A percentile compares a stretch with the other conserved stretches of the same genome.
Evolutionary conservation across 1,139 yeast species (phyloP).

Genomic region (Geotrichum reessii): DNA sequence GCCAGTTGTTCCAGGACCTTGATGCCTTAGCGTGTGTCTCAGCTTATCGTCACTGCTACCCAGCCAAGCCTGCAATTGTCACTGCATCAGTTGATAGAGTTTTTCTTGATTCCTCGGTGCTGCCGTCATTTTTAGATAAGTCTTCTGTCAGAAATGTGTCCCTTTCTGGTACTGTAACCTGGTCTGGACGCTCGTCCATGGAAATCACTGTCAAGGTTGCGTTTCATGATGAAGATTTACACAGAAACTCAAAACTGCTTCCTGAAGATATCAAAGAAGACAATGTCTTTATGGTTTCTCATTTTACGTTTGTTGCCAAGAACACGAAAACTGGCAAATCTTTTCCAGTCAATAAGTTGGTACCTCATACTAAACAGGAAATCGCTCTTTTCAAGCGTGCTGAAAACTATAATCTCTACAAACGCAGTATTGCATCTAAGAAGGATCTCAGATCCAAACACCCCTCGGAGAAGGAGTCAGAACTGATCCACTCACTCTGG

Average conservation of each 20-base stretch:
- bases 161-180: background rate
- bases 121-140: background rate
- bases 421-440: background rate
- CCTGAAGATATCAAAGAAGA: background rate
- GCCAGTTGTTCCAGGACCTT: conserved; percentile 51
- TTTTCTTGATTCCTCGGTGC: background rate
- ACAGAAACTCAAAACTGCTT: background rate
- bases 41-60: conserved; percentile 77
- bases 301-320: conserved; percentile 4
- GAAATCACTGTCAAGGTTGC: conserved; percentile 2
- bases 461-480: background rate
- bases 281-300: background rate
- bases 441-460: background rate
- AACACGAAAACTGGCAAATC: background rate
- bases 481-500: background rate
- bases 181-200: conserved; percentile 6
- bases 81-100: conserved; percentile 1
- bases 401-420: background rate
- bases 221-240: background rate
- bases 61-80: conserved; percentile 71
- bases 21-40: conserved; percentile 84
- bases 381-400: background rate
- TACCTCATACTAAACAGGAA: background rate
- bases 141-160: background rate
- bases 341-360: background rate